Conservation (phyloP, 352 stramenopile genomes). For the Phytophthora syringae region DNA sequence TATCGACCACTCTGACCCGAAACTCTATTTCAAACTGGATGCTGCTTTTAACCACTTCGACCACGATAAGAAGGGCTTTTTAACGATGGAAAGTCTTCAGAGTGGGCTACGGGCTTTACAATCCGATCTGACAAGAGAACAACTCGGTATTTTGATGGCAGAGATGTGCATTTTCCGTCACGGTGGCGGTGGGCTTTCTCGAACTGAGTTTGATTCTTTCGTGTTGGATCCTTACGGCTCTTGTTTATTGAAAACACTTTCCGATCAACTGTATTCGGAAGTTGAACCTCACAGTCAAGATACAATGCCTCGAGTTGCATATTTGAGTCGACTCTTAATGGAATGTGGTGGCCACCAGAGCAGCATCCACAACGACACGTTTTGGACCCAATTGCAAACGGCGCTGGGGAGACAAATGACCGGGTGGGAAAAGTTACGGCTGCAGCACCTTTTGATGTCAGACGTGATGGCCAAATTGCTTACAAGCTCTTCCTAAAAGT, state of each 20-base stretch:
- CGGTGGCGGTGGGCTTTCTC: conserved; percentile 45
- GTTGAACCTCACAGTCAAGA: conserved; percentile 12
- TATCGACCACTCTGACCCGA: conserved; percentile 33
- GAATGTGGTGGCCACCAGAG: conserved; percentile 40
- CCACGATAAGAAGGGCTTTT: conserved; percentile 52
- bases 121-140: conserved; percentile 41
- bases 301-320: conserved; percentile 48
- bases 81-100: conserved; percentile 43
- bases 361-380: conserved; percentile 31
- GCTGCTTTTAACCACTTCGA: conserved; percentile 76
- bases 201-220: conserved; percentile 85
- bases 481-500: conserved; percentile 82
- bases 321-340: conserved; percentile 58
- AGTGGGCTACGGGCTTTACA: conserved; percentile 52
- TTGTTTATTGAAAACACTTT: conserved; percentile 44
- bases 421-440: conserved; percentile 38
- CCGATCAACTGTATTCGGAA: conserved; percentile 39
- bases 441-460: conserved; percentile 81
- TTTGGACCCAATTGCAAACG: conserved; percentile 47
- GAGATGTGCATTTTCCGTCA: conserved; percentile 57
- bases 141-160: conserved; percentile 47
- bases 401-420: conserved; percentile 36
- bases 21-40: conserved; percentile 47
- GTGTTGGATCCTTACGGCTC: conserved; percentile 60
- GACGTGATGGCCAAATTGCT: conserved; percentile 59